Percentiles rank a stretch among this genome's conserved stretches.
phyloP scores from a whole-genome alignment of 495 filamentous ascomycete genomes.

The Aspergillus leporis region DNA sequence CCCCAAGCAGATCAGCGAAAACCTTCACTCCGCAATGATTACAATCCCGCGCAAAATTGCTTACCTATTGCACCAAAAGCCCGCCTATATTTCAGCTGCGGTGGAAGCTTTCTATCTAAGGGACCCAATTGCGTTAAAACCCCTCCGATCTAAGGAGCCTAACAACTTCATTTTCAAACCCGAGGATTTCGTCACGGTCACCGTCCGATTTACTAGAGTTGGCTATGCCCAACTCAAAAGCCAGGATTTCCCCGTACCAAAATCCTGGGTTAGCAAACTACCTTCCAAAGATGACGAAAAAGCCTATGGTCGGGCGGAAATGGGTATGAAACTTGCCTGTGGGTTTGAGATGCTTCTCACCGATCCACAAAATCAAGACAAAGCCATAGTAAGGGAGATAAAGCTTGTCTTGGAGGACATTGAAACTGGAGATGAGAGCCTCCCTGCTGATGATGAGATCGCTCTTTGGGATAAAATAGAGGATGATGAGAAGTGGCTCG shows the following conservation, averaged over 20 bases:
- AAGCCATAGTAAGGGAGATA: constrained; percentile 67
- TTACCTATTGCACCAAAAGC: constrained; percentile 71
- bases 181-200: constrained; percentile 74
- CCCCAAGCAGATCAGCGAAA: constrained; percentile 67
- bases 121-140: constrained; percentile 75
- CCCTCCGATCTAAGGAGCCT: constrained; percentile 55
- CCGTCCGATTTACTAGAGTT: constrained; percentile 78
- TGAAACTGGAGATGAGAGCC: constrained; percentile 52
- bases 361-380: constrained; percentile 64
- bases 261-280: constrained; percentile 54
- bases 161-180: constrained; percentile 64
- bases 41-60: constrained; percentile 81
- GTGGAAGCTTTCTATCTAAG: constrained; percentile 92
- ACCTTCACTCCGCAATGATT: constrained; percentile 68
- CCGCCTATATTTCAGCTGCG: constrained; percentile 75
- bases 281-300: constrained; percentile 35
- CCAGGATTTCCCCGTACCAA: constrained; percentile 77
- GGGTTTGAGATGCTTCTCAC: constrained; percentile 87
- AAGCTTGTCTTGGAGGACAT: constrained; percentile 73
- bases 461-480: constrained; percentile 62
- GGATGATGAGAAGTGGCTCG: constrained; percentile 89
- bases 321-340: constrained; percentile 86
- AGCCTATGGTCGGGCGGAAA: constrained; percentile 55
- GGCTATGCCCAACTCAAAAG: constrained; percentile 89
- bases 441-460: constrained; percentile 78